phyloP scores from a whole-genome alignment of 495 filamentous ascomycete species.

The Aspergillus nidulans region DNA sequence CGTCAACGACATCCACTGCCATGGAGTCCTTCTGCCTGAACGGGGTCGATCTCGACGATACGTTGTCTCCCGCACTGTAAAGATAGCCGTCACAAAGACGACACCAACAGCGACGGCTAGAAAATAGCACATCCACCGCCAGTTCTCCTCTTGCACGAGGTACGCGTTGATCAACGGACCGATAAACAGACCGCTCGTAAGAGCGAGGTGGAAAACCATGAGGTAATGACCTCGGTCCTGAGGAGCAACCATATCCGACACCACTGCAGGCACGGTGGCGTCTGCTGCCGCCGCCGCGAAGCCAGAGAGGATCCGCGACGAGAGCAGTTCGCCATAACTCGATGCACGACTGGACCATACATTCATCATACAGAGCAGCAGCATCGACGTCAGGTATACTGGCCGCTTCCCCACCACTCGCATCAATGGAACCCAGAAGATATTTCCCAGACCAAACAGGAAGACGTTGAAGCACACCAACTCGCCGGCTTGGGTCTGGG shows the following conservation, averaged over 20 bases:
- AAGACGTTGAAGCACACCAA: constrained; percentile 33
- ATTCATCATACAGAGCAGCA: constrained; percentile 25
- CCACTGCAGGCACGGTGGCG: constrained; percentile 25
- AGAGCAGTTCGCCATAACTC: constrained; percentile 25
- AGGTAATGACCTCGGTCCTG: constrained; percentile 32
- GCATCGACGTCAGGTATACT: constrained; percentile 26
- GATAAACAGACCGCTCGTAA: constrained; percentile 28
- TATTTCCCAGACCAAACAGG: constrained; percentile 27
- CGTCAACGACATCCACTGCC: constrained; percentile 26
- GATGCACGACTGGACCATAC: constrained; percentile 25
- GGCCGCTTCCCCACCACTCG: constrained; percentile 30
- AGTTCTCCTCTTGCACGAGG: constrained; percentile 25
- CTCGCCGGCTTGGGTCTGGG: constrained; percentile 16
- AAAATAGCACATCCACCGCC: constrained; percentile 35
- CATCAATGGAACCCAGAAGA: constrained; percentile 32
- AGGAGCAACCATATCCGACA: constrained; percentile 27
- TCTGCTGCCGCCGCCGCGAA: constrained; percentile 28
- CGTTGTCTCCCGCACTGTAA: constrained; percentile 28
- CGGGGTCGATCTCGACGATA: constrained; percentile 11
- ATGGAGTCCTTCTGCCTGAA: constrained; percentile 10
- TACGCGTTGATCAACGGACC: constrained; percentile 33
- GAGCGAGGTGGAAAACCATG: constrained; percentile 33
- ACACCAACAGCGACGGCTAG: constrained; percentile 21
- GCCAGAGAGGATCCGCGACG: constrained; percentile 27
- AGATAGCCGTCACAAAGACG: constrained; percentile 19